A percentile compares a stretch with the other conserved stretches of the same genome.
Conservation (phyloP, 2,329 filamentous ascomycete genomes). For the Cryphonectria japonica region DNA sequence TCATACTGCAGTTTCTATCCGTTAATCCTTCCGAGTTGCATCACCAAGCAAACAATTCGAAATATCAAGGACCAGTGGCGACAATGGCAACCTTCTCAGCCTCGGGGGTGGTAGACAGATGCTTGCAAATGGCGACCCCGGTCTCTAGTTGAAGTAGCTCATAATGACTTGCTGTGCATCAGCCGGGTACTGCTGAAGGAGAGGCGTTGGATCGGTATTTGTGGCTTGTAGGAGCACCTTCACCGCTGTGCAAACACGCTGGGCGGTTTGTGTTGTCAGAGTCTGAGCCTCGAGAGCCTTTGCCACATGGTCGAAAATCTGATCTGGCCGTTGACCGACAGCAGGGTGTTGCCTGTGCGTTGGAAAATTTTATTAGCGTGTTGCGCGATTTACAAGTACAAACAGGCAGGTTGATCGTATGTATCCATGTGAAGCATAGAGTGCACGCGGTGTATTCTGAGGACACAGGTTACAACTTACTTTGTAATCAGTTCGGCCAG, state of each 20-base stretch:
- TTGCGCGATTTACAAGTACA: neutral
- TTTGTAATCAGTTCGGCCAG: constrained; percentile 89
- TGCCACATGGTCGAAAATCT: constrained; percentile 82
- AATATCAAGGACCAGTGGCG: constrained; percentile 10
- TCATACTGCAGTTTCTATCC: neutral
- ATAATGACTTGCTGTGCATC: constrained; percentile 82
- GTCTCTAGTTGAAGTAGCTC: constrained; percentile 70
- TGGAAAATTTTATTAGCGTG: constrained; percentile 18
- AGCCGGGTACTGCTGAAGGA: constrained; percentile 74
- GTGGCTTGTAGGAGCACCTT: constrained; percentile 77
- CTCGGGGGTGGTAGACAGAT: neutral
- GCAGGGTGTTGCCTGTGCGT: constrained; percentile 78
- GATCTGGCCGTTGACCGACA: constrained; percentile 75
- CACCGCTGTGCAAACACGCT: constrained; percentile 74
- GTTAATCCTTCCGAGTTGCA: neutral
- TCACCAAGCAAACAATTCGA: neutral
- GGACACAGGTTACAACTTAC: constrained; percentile 62
- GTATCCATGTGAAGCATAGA: constrained; percentile 3
- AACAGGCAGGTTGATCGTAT: neutral
- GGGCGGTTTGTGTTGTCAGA: constrained; percentile 80
- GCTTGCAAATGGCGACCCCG: constrained; percentile 5
- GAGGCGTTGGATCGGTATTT: constrained; percentile 73
- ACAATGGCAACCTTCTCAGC: constrained; percentile 1
- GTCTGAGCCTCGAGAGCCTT: constrained; percentile 91
- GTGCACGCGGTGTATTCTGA: neutral